These are phyloP conservation scores for Chalara sp. DNA, from an alignment of 2,329 filamentous ascomycete species.

Conservation along the genomic window DNA sequence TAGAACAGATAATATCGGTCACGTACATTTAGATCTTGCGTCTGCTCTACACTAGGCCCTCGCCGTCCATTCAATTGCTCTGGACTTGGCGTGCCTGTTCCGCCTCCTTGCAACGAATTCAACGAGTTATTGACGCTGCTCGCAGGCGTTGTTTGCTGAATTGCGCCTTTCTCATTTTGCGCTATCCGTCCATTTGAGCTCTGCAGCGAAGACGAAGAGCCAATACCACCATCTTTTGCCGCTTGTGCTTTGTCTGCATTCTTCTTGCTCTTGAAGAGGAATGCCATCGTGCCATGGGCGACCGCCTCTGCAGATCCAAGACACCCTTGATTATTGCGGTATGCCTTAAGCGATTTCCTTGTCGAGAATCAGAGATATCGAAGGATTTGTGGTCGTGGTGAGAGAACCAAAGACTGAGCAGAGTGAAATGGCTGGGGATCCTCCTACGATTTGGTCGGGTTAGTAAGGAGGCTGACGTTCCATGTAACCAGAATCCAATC, in stretches of 20 bases:
- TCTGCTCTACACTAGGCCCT: slow-evolving; percentile 32
- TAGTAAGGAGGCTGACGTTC: no score
- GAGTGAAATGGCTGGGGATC: no score
- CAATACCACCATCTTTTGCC: slow-evolving; percentile 21
- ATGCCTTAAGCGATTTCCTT: background rate
- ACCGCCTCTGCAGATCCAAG: slow-evolving; percentile 13
- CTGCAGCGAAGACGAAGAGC: slow-evolving; percentile 40
- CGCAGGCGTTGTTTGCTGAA: slow-evolving; percentile 64
- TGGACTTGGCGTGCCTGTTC: slow-evolving; percentile 24
- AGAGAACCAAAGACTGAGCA: background rate
- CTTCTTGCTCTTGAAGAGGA: slow-evolving; percentile 79
- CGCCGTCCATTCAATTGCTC: slow-evolving; percentile 50
- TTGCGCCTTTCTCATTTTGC: slow-evolving; percentile 44
- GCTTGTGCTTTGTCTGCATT: slow-evolving; percentile 55
- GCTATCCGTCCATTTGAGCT: slow-evolving; percentile 32
- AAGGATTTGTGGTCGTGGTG: background rate
- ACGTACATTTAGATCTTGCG: slow-evolving; percentile 30
- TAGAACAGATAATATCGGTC: background rate
- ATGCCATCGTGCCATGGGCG: slow-evolving; percentile 55
- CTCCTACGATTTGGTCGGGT: no score
- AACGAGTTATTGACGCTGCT: slow-evolving; percentile 41
- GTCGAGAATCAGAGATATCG: no score
- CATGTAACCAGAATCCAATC: no score
- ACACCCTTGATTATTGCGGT: slow-evolving; percentile 1
- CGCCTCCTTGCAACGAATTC: slow-evolving; percentile 53